Percentiles rank a stretch among this genome's conserved stretches.
phyloP scores from a whole-genome alignment of 2,329 filamentous ascomycete species.

The Ophiostoma tasmaniense region DNA sequence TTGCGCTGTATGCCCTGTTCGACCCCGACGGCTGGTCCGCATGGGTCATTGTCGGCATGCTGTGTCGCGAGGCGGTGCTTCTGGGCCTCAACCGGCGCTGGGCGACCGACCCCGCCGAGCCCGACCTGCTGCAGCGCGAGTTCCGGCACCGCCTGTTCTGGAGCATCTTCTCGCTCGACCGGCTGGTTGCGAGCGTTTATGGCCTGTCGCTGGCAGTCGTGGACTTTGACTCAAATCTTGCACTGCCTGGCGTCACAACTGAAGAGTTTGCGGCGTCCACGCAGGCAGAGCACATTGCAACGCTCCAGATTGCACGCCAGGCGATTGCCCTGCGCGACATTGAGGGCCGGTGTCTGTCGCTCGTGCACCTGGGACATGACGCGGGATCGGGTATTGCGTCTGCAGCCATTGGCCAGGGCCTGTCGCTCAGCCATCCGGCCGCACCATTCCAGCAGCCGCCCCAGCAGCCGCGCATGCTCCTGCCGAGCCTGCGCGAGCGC shows the following conservation, averaged over 20 bases:
- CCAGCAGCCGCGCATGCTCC: slow-evolving; percentile 4
- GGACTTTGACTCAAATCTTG: slow-evolving; percentile 33
- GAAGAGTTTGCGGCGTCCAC: slow-evolving; percentile 26
- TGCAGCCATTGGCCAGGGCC: neutral
- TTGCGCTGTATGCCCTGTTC: slow-evolving; percentile 37
- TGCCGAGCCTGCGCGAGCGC: slow-evolving; percentile 25
- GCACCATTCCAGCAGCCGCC: slow-evolving; percentile 6
- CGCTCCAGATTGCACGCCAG: slow-evolving; percentile 37
- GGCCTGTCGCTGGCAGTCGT: slow-evolving; percentile 33
- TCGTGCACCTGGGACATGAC: slow-evolving; percentile 25
- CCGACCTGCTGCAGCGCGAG: slow-evolving; percentile 24
- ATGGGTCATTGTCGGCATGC: slow-evolving; percentile 34
- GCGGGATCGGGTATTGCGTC: neutral
- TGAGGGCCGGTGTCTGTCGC: slow-evolving; percentile 32
- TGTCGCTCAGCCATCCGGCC: slow-evolving; percentile 2
- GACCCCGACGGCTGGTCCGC: slow-evolving; percentile 34
- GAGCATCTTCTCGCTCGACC: slow-evolving; percentile 37
- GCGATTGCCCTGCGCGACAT: slow-evolving; percentile 37
- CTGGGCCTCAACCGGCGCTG: slow-evolving; percentile 30
- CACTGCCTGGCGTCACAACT: slow-evolving; percentile 32
- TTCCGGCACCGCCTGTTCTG: slow-evolving; percentile 33
- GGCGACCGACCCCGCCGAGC: slow-evolving; percentile 23
- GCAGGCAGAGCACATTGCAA: slow-evolving; percentile 31
- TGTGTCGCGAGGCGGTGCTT: slow-evolving; percentile 32
- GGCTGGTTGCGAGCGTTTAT: slow-evolving; percentile 36